A percentile compares a stretch with the other conserved stretches of the same genome.
Evolutionary conservation across 306 rosid genomes (phyloP).

Genomic region (Cicer bijugum): DNA sequence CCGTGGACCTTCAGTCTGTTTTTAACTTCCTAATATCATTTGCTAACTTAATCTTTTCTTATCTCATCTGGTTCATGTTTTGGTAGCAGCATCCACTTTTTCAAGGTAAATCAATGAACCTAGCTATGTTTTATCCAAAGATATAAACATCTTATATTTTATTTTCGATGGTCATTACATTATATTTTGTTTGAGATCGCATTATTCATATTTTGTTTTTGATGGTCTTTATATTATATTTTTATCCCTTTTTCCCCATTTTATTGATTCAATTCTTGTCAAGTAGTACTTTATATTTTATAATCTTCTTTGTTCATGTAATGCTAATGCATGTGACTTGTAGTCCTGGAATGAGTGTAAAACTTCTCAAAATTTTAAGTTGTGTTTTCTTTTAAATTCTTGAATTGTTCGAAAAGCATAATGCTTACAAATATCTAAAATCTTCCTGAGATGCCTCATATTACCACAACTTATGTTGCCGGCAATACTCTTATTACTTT

Average conservation of each 20-base stretch:
- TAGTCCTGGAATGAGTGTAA: constrained; percentile 4
- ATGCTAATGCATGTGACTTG: not conserved
- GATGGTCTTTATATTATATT: no score
- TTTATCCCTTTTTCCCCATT: not conserved
- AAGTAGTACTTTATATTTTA: not conserved
- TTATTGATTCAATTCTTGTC: not conserved
- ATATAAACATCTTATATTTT: constrained; percentile 29
- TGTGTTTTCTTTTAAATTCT: constrained; percentile 17
- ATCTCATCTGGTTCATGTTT: constrained; percentile 55
- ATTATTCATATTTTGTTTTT: constrained; percentile 13
- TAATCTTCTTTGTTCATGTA: not conserved
- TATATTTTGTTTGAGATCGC: constrained; percentile 30
- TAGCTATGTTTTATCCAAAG: constrained; percentile 19
- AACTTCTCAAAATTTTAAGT: constrained; percentile 2
- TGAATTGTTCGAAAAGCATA: constrained; percentile 12
- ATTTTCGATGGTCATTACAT: constrained; percentile 18
- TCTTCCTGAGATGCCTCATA: constrained; percentile 85
- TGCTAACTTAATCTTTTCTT: no score
- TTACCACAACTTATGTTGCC: constrained; percentile 71
- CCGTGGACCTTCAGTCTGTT: no score
- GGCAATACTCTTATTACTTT: constrained; percentile 49
- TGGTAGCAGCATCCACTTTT: constrained; percentile 76
- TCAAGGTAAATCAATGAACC: constrained; percentile 64
- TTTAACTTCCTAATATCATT: no score
- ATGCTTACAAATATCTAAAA: constrained; percentile 30